Percentiles rank a stretch among this genome's conserved stretches.
Conservation (phyloP, 495 filamentous ascomycete genomes). For the Corynascus novoguineensis region DNA sequence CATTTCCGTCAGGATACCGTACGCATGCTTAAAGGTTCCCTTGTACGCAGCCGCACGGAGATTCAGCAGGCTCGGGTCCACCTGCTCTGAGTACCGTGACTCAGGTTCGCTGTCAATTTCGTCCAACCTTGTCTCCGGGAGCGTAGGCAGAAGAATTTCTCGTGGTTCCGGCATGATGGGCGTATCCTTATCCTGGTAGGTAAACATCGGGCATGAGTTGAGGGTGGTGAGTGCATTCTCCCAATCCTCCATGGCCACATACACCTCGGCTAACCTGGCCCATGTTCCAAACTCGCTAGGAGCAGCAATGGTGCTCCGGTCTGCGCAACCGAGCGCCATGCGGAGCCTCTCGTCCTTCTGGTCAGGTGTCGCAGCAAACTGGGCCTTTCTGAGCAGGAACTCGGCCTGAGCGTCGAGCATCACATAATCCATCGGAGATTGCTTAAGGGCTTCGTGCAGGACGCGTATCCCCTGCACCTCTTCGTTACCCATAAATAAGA, state of each 20-base stretch:
- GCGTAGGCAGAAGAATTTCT: conserved; percentile 76
- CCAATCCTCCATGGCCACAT: conserved; percentile 88
- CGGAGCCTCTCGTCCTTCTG: conserved; percentile 55
- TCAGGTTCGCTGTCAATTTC: conserved; percentile 90
- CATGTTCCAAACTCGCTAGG: conserved; percentile 97
- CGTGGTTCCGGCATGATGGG: conserved; percentile 88
- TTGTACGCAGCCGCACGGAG: conserved; percentile 83
- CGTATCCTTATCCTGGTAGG: conserved; percentile 95
- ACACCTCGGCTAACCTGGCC: conserved; percentile 89
- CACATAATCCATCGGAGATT: conserved; percentile 93
- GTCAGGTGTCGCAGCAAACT: conserved; percentile 40
- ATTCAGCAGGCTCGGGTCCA: conserved; percentile 81
- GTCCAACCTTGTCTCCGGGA: conserved; percentile 86
- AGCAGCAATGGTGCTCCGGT: conserved; percentile 86
- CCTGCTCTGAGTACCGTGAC: conserved; percentile 69
- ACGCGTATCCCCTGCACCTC: conserved; percentile 90
- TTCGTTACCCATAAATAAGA: conserved; percentile 88
- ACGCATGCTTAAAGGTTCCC: conserved; percentile 92
- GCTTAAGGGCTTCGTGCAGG: conserved; percentile 78
- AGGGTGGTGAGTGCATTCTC: conserved; percentile 87
- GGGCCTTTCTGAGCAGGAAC: conserved; percentile 84
- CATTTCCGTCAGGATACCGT: conserved; percentile 88
- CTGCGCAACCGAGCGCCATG: conserved; percentile 87
- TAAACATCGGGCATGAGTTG: conserved; percentile 99
- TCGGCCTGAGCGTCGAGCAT: conserved; percentile 88